Evolutionary conservation across 2,329 filamentous ascomycete genomes (phyloP), one percentile per base, ranked within the genome.

Genomic region (Mycocentrospora acerina): DNA sequence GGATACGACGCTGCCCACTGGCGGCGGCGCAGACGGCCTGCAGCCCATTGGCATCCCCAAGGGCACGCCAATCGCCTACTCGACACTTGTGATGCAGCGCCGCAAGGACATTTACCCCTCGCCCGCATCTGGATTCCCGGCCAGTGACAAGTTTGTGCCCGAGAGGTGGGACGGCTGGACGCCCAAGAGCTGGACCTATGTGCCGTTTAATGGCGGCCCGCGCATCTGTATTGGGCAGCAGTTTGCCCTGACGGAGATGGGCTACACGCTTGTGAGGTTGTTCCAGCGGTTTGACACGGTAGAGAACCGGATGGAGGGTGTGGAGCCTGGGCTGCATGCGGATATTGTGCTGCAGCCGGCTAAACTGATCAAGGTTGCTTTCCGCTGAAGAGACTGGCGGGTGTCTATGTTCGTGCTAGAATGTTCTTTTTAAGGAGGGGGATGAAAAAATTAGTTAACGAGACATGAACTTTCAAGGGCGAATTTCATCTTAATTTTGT

Each of bases 181-280:
- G 6, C 75, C 74, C 0, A 73, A 72, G 46, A 51, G 54, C 10
- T 79, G 74, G 74, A 71, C 71, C 1, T 75, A 66, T 31, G 62
- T 75, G 2, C 72, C 73, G 0, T 76, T 75, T 49, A 74, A 75
- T 33, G 72, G 71, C 3, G 71, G 72, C 0, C 72, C 72, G 3
- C 47, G 73, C 2, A 74, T 75, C n/a, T 76, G 73, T 41, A 70
- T 76, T 24, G 73, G 73, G 0, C 73, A 75, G 61, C 71, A 76
- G 40, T 76, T 76, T 46, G 73, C 73, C 10, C 57, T 76, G 17
- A 75, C 72, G 1, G 73, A 76, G 49, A 71, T 76, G 68, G 72
- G 60, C 3, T 76, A 75, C 42, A 74, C 71, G 7, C 55, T 73
- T 14, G 71, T 72, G 10, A 57, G 73, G 16, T 57, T 76, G 15